phyloP scores from a whole-genome alignment of 148 eudicot species.

The Amaranthus hypochondriacus region DNA sequence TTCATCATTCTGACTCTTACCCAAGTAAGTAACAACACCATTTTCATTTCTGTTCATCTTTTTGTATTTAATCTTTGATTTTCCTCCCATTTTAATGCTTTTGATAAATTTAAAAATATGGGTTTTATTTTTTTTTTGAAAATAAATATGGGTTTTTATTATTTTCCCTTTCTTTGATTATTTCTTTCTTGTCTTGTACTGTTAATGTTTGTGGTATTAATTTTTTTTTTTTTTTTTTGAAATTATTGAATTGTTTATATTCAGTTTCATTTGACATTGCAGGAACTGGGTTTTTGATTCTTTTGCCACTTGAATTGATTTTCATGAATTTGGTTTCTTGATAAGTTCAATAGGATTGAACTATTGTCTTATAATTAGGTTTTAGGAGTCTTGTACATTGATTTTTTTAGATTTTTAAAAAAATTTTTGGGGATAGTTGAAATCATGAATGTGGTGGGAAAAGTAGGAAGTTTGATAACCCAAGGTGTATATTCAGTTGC shows the following conservation, averaged over 20 bases:
- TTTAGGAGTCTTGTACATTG: background rate
- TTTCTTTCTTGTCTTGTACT: too few species aligned
- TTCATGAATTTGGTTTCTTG: conserved; percentile 22
- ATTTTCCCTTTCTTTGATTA: too few species aligned
- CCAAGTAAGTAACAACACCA: background rate
- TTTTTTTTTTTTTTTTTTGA: too few species aligned
- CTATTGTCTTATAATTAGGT: conserved; percentile 13
- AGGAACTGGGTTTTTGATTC: conserved; percentile 21
- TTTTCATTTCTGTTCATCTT: too few species aligned
- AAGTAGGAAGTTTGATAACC: conserved; percentile 68
- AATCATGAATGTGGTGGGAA: conserved; percentile 87
- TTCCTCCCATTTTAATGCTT: too few species aligned
- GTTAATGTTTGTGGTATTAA: too few species aligned
- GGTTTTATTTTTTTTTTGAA: too few species aligned
- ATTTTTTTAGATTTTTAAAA: background rate
- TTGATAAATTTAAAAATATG: too few species aligned
- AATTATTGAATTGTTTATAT: too few species aligned
- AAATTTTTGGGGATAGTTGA: conserved; percentile 18
- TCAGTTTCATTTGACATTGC: conserved; percentile 16
- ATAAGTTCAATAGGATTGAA: conserved; percentile 7
- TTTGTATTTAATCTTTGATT: too few species aligned
- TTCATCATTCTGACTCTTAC: background rate
- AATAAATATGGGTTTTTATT: too few species aligned
- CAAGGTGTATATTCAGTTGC: conserved; percentile 95
- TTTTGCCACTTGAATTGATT: background rate